Percentiles rank a stretch among this genome's conserved stretches.
Conservation (phyloP, 139 green algal species). For the Chlorella sorokiniana region DNA sequence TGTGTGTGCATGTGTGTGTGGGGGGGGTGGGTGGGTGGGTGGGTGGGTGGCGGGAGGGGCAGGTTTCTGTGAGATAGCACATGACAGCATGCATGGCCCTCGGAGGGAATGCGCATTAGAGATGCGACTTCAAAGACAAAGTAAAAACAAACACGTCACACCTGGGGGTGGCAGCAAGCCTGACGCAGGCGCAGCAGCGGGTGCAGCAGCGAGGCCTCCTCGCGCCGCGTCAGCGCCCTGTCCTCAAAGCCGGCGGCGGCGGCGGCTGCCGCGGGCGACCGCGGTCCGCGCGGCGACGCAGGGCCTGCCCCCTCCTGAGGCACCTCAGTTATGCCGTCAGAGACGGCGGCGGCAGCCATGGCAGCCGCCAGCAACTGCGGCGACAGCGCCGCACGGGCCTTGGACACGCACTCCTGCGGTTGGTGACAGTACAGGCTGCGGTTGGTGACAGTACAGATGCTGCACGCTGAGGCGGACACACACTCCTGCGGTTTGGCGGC, state of each 20-base stretch:
- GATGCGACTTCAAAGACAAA: no score
- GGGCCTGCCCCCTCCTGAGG: background rate
- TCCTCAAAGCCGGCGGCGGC: slow-evolving; percentile 33
- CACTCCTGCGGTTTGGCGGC: no score
- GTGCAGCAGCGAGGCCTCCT: slow-evolving; percentile 65
- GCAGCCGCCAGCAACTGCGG: slow-evolving; percentile 18
- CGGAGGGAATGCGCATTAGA: no score
- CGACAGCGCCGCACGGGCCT: slow-evolving; percentile 58
- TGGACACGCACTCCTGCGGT: slow-evolving; percentile 52
- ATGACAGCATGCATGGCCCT: no score
- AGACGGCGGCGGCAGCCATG: background rate
- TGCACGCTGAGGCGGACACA: no score
- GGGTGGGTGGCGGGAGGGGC: background rate
- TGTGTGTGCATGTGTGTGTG: no score
- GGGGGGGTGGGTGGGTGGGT: background rate
- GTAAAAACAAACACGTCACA: slow-evolving; percentile 17
- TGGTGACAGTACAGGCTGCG: background rate
- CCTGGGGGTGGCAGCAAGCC: slow-evolving; percentile 92
- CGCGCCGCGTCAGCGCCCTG: slow-evolving; percentile 48
- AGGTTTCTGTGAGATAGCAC: background rate
- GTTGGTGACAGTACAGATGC: background rate
- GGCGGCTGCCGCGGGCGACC: background rate
- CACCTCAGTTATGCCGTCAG: background rate
- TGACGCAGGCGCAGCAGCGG: slow-evolving; percentile 85
- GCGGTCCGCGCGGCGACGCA: background rate